Conservation (phyloP, 345 rosid genomes). For the Linum lewisii region DNA sequence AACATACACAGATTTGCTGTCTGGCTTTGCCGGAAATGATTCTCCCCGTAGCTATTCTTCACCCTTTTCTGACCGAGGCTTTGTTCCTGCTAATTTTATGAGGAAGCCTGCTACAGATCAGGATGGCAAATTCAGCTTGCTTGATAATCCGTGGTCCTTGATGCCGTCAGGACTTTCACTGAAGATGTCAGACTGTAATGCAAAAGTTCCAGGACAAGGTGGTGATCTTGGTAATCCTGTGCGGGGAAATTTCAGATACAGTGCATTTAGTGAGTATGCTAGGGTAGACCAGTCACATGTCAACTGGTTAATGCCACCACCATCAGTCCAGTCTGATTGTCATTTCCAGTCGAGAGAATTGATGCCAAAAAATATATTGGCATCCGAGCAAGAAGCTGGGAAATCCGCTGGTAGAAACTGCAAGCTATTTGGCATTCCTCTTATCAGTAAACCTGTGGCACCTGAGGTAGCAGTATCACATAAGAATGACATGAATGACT, state of each 20-base stretch:
- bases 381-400: slow-evolving; percentile 31
- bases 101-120: slow-evolving; percentile 32
- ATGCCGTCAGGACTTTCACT: slow-evolving; percentile 41
- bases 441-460: slow-evolving; percentile 27
- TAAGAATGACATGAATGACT: slow-evolving; percentile 22
- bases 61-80: slow-evolving; percentile 31
- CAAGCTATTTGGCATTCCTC: slow-evolving; percentile 72
- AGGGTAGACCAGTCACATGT: slow-evolving; percentile 32
- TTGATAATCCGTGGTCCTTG: slow-evolving; percentile 40
- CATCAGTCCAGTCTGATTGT: slow-evolving; percentile 33
- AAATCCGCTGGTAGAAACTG: slow-evolving; percentile 44
- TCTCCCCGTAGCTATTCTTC: slow-evolving; percentile 26
- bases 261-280: slow-evolving; percentile 33
- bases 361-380: slow-evolving; percentile 19
- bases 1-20: slow-evolving; percentile 50
- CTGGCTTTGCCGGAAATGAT: slow-evolving; percentile 45
- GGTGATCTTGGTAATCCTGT: slow-evolving; percentile 24
- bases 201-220: slow-evolving; percentile 23
- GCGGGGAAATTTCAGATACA: slow-evolving; percentile 29
- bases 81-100: slow-evolving; percentile 18
- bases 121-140: slow-evolving; percentile 36
- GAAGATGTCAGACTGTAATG: slow-evolving; percentile 30
- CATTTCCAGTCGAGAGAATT: slow-evolving; percentile 28
- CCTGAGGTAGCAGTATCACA: slow-evolving; percentile 21
- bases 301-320: slow-evolving; percentile 49